Evolutionary conservation across 176 grass and related monocot genomes (phyloP), one percentile per base, ranked within the genome.

Genomic region (Typha latifolia): DNA sequence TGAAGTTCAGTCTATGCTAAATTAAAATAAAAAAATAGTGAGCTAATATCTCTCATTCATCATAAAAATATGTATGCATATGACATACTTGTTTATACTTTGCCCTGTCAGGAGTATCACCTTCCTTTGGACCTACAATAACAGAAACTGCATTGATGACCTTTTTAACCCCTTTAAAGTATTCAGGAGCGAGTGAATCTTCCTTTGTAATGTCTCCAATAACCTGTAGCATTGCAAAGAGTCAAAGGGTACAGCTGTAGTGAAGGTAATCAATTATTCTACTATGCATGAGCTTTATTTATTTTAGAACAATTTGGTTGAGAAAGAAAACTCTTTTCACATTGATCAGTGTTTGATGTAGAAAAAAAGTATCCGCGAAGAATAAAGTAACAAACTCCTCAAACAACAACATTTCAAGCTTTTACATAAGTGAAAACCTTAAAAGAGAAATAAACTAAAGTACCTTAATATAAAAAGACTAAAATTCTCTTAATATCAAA

Each of bases 71-170:
- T 37, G 34, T 6, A 37, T 31, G 29, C 53, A 85, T 62, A 61
- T 69, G 66, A 71, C 84, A 49, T 87, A 93, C 94, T 83, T 97
- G 94, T 12, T 68, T 92, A 71, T 93, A 97, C 83, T 92, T 97
- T 74, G 83, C 82, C 55, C 83, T 88, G 64, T 97, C 94, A 65
- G 89, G 89, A 69, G 94, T 97, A 78, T 97, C 94, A 21, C 89
- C 94, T 92, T 97, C 94, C 84, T 92, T 97, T 50, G 94, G 94
- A 31, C 94, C 94, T 29, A 97, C 83, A 63, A 97, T 93, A 43
- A 92, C 94, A 76, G 94, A 97, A 49, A 92, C 81, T 51, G 89
- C 83, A 77, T 77, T 93, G 65, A 93, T 77, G 48, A 97, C 89
- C 74, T 86, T 87, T 68, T 77, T 90, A 16, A 93, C 64, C 52